These are phyloP conservation scores for Alloteropsis semialata DNA, from an alignment of 176 grass and related monocot species.

Conservation along the genomic window DNA sequence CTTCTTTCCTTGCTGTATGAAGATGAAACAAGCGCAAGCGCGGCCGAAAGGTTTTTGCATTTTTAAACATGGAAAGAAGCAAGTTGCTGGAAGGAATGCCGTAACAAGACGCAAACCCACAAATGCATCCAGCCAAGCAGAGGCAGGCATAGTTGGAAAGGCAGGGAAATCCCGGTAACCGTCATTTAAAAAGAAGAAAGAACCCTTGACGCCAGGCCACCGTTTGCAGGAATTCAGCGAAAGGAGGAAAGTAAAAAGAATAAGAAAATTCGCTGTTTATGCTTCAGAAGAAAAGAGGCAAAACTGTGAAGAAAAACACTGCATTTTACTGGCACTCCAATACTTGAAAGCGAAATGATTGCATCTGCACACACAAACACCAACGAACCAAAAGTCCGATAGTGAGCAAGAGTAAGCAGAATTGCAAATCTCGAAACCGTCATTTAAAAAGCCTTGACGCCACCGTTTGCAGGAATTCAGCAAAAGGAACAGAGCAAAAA, in stretches of 20 bases:
- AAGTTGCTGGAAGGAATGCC: conserved; percentile 30
- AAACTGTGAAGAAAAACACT: neutral
- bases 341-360: neutral
- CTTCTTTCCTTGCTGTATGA: neutral
- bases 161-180: neutral
- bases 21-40: neutral
- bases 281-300: neutral
- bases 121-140: conserved; percentile 5
- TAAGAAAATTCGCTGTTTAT: neutral
- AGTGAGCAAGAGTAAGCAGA: too few species aligned
- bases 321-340: neutral
- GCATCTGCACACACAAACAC: neutral
- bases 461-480: neutral
- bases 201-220: too few species aligned
- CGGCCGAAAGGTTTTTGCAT: neutral
- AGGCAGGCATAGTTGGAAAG: neutral
- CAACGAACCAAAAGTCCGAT: too few species aligned
- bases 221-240: neutral
- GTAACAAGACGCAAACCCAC: conserved; percentile 21
- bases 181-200: too few species aligned
- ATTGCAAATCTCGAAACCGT: too few species aligned
- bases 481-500: neutral
- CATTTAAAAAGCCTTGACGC: too few species aligned
- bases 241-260: neutral
- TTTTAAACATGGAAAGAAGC: neutral